Evolutionary conservation across 805 yeast species (phyloP).

Genomic region (Suhomyces pyralidae): DNA sequence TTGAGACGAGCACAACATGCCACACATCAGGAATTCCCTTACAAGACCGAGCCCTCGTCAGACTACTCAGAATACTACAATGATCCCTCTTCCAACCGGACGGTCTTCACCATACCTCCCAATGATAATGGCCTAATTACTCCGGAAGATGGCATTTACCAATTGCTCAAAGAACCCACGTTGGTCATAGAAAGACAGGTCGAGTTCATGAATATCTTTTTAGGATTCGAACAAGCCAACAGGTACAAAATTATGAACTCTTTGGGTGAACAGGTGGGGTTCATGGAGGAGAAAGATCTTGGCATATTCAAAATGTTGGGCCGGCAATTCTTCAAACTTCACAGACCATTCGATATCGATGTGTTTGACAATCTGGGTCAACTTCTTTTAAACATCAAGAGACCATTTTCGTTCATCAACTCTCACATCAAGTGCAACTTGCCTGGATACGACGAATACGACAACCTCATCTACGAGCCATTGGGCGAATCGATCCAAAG

Average conservation of each 20-base stretch:
- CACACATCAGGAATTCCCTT: conserved; percentile 17
- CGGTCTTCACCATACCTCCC: conserved; percentile 36
- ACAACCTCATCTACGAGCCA: conserved; percentile 39
- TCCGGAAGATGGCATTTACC: conserved; percentile 56
- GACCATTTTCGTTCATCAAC: conserved; percentile 87
- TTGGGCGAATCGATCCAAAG: conserved; percentile 88
- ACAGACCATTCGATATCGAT: conserved; percentile 81
- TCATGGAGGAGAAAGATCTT: conserved; percentile 75
- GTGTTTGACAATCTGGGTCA: conserved; percentile 65
- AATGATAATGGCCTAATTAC: conserved; percentile 52
- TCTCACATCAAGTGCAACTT: conserved; percentile 75
- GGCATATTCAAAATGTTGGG: conserved; percentile 67
- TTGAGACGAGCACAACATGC: conserved; percentile 10
- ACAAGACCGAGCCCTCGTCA: conserved; percentile 26
- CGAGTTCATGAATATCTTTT: conserved; percentile 80
- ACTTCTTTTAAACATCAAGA: conserved; percentile 58
- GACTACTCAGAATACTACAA: conserved; percentile 17
- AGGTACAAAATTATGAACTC: conserved; percentile 71
- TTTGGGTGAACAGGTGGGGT: conserved; percentile 72
- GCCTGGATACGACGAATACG: conserved; percentile 47
- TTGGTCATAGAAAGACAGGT: conserved; percentile 83
- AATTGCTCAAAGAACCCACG: conserved; percentile 73
- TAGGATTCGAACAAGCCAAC: conserved; percentile 93
- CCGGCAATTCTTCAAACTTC: conserved; percentile 79
- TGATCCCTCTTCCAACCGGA: conserved; percentile 29